phyloP scores from a whole-genome alignment of 176 grass and related monocot species.

The Avena eriantha region DNA sequence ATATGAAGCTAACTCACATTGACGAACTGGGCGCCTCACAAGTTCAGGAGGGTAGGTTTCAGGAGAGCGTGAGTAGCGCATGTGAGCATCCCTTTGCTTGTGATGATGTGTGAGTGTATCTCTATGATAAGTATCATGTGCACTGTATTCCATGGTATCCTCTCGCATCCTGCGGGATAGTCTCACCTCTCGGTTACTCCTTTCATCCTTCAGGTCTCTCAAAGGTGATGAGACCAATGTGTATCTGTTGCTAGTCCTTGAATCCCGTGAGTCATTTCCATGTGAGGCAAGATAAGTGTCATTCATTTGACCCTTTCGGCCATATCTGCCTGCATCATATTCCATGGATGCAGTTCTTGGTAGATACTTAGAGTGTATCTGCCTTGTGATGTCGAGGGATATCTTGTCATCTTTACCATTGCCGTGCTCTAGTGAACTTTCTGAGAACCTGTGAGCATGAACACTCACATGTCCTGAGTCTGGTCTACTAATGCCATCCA shows the following conservation, averaged over 20 bases:
- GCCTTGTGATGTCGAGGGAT: slow-evolving; percentile 40
- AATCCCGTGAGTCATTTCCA: slow-evolving; percentile 53
- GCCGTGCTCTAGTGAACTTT: slow-evolving; percentile 34
- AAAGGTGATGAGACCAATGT: slow-evolving; percentile 47
- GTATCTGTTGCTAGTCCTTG: slow-evolving; percentile 35
- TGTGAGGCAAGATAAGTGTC: slow-evolving; percentile 46
- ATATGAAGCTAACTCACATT: slow-evolving; percentile 32
- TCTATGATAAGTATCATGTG: slow-evolving; percentile 28
- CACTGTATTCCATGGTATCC: slow-evolving; percentile 23
- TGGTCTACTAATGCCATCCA: slow-evolving; percentile 48
- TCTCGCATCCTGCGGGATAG: slow-evolving; percentile 45
- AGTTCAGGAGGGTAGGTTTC: slow-evolving; percentile 40
- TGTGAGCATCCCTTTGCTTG: slow-evolving; percentile 35
- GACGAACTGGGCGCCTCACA: slow-evolving; percentile 12
- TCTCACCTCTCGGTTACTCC: slow-evolving; percentile 34
- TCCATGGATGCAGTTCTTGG: slow-evolving; percentile 41
- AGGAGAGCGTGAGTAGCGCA: slow-evolving; percentile 43
- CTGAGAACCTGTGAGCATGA: slow-evolving; percentile 44
- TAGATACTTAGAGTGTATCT: slow-evolving; percentile 37
- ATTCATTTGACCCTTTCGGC: slow-evolving; percentile 30
- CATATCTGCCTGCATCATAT: slow-evolving; percentile 37
- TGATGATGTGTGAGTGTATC: slow-evolving; percentile 25
- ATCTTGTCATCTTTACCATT: slow-evolving; percentile 33
- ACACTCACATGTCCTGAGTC: slow-evolving; percentile 42
- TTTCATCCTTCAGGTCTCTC: slow-evolving; percentile 47